Evolutionary conservation across 2,329 filamentous ascomycete species (phyloP).

Genomic region (Hypoxylon sp.): DNA sequence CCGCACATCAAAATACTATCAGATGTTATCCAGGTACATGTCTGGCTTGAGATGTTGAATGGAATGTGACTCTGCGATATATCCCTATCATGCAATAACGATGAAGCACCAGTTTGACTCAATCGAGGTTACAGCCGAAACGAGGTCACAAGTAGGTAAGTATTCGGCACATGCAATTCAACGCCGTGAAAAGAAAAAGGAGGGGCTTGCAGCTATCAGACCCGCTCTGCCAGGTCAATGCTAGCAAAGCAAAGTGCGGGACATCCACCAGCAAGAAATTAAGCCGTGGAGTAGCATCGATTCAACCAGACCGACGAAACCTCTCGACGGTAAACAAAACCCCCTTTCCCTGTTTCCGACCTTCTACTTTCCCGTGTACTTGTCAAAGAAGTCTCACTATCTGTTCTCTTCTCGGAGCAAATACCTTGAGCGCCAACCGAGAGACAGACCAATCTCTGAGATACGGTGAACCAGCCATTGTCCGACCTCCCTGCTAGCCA

Average conservation of each 20-base stretch:
- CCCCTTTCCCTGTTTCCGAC: slow-evolving; percentile 1
- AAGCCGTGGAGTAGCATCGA: slow-evolving; percentile 29
- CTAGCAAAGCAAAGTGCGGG: slow-evolving; percentile 32
- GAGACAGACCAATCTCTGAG: neutral
- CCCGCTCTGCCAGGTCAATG: slow-evolving; percentile 7
- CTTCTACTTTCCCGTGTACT: neutral
- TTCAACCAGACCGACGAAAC: slow-evolving; percentile 19
- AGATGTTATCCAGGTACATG: too few relatives aligned
- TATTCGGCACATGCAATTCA: neutral
- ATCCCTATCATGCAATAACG: slow-evolving; percentile 5
- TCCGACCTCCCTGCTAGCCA: neutral
- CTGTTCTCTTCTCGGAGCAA: neutral
- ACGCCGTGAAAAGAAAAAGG: slow-evolving; percentile 10
- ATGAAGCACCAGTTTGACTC: slow-evolving; percentile 6
- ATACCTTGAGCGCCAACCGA: neutral
- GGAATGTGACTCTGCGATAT: too few relatives aligned
- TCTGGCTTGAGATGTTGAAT: neutral
- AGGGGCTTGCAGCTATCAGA: slow-evolving; percentile 26
- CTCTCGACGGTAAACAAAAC: slow-evolving; percentile 28
- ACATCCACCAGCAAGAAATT: slow-evolving; percentile 35
- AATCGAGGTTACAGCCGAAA: slow-evolving; percentile 22
- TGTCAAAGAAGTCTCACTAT: neutral
- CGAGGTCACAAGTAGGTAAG: slow-evolving; percentile 11
- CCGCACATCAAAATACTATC: neutral
- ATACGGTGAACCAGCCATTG: neutral